Percentiles rank a stretch among this genome's conserved stretches.
Evolutionary conservation across 2,329 filamentous ascomycete genomes (phyloP).

Genomic region (Coleophoma cylindrospora): DNA sequence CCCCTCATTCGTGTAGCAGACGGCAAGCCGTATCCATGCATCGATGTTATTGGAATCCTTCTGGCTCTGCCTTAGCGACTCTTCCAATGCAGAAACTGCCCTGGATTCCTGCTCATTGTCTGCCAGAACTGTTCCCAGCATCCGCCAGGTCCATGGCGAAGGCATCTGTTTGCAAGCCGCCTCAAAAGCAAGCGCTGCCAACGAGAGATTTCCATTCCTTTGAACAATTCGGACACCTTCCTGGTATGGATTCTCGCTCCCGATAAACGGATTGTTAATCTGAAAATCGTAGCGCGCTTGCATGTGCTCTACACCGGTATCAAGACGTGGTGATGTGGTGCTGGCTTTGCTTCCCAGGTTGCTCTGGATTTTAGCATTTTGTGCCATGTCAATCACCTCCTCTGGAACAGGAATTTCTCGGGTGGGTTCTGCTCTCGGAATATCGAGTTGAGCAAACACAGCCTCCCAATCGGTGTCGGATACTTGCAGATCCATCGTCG

Average conservation of each 20-base stretch:
- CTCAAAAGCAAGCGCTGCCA: slow-evolving; percentile 5
- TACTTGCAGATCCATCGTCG: not conserved
- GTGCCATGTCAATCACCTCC: not conserved
- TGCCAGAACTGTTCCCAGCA: slow-evolving; percentile 2
- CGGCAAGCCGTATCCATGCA: slow-evolving; percentile 1
- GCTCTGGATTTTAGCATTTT: not conserved
- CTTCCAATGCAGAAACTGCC: slow-evolving; percentile 2
- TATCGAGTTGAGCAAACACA: not conserved
- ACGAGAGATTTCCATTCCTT: not conserved
- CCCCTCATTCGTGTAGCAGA: slow-evolving; percentile 5
- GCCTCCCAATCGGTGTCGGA: not conserved
- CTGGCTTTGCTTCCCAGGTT: too few relatives aligned
- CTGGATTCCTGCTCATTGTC: not conserved
- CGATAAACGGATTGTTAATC: not conserved
- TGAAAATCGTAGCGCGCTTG: not conserved
- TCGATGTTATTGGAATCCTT: not conserved
- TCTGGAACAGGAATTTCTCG: not conserved
- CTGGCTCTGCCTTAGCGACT: not conserved
- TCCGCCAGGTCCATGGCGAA: slow-evolving; percentile 1
- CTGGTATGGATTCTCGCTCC: not conserved
- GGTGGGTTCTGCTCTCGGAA: not conserved
- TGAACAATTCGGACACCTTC: slow-evolving; percentile 1
- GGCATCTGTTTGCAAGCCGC: not conserved
- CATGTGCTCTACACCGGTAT: too few relatives aligned
- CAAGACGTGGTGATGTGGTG: too few relatives aligned